Evolutionary conservation across 106 monocot species (phyloP).

Genomic region (Amphibolis antarctica): DNA sequence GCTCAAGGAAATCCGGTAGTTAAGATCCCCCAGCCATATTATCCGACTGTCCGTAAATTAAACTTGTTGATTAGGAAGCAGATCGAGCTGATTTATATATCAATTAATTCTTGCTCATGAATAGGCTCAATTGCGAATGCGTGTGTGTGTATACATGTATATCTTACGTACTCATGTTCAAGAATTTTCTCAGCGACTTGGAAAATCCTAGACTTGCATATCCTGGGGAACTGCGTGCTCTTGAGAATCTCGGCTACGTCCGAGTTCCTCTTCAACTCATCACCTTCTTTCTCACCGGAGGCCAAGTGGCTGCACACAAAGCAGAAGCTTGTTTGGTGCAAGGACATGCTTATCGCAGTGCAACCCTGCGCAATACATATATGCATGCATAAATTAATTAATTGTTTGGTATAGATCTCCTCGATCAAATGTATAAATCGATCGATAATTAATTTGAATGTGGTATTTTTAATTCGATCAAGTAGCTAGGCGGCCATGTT

Average conservation of each 20-base stretch:
- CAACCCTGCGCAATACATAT: slow-evolving; percentile 38
- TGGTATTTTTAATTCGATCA: background rate
- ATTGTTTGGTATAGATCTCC: background rate
- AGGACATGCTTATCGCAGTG: slow-evolving; percentile 45
- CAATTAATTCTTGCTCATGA: no score
- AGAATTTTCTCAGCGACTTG: slow-evolving; percentile 65
- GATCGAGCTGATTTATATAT: no score
- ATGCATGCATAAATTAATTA: background rate
- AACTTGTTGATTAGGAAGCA: background rate
- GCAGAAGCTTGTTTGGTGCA: slow-evolving; percentile 76
- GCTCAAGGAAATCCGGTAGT: slow-evolving; percentile 29
- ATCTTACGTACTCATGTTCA: slow-evolving; percentile 78
- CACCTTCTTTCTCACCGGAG: slow-evolving; percentile 57
- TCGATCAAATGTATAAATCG: background rate
- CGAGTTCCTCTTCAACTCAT: slow-evolving; percentile 47
- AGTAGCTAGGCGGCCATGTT: background rate
- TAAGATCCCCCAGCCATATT: slow-evolving; percentile 75
- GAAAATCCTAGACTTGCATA: slow-evolving; percentile 50
- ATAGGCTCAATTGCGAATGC: no score
- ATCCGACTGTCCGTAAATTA: slow-evolving; percentile 35
- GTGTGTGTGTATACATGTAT: background rate
- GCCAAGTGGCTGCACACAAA: slow-evolving; percentile 80
- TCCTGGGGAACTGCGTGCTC: slow-evolving; percentile 50
- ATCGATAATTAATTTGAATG: background rate
- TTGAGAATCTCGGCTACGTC: slow-evolving; percentile 45